Conservation (phyloP, 768 basidiomycete species). For the Lentinus brumalis region DNA sequence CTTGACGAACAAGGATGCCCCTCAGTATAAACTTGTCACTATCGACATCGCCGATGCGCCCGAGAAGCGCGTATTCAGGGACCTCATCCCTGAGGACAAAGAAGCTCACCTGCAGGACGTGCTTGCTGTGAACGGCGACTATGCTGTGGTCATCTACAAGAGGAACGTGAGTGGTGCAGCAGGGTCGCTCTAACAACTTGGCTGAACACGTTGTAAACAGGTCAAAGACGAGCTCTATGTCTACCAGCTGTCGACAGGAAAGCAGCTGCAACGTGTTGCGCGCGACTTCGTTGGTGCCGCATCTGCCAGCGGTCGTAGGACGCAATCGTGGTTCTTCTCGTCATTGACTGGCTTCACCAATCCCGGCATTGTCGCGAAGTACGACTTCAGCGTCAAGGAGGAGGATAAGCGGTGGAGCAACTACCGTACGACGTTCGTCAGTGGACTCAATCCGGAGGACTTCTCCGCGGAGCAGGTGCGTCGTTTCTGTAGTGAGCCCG, state of each 20-base stretch:
- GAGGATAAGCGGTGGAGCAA: conserved; percentile 59
- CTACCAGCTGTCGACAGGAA: conserved; percentile 54
- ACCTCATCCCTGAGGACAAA: conserved; percentile 70
- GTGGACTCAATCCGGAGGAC: conserved; percentile 64
- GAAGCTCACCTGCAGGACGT: conserved; percentile 59
- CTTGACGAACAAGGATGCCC: conserved; percentile 65
- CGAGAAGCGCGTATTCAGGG: conserved; percentile 46
- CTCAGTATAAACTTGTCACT: conserved; percentile 65
- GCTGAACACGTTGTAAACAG: conserved; percentile 32
- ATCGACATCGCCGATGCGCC: conserved; percentile 55
- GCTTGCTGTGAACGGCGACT: conserved; percentile 52
- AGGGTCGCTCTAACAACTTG: neutral
- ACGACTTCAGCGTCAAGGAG: conserved; percentile 50
- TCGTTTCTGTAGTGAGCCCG: neutral
- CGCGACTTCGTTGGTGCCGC: conserved; percentile 70
- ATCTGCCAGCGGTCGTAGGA: conserved; percentile 50
- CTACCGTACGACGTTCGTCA: conserved; percentile 58
- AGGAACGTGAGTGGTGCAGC: conserved; percentile 55
- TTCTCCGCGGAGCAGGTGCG: conserved; percentile 66
- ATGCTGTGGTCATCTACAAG: conserved; percentile 66
- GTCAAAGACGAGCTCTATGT: conserved; percentile 82
- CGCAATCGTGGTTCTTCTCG: conserved; percentile 64
- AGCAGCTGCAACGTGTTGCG: conserved; percentile 55
- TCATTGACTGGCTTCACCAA: conserved; percentile 69
- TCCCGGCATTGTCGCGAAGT: conserved; percentile 65